Percentiles rank a stretch among this genome's conserved stretches.
phyloP scores from a whole-genome alignment of 1,284 basidiomycete species.

The Fereydounia khargensis region DNA sequence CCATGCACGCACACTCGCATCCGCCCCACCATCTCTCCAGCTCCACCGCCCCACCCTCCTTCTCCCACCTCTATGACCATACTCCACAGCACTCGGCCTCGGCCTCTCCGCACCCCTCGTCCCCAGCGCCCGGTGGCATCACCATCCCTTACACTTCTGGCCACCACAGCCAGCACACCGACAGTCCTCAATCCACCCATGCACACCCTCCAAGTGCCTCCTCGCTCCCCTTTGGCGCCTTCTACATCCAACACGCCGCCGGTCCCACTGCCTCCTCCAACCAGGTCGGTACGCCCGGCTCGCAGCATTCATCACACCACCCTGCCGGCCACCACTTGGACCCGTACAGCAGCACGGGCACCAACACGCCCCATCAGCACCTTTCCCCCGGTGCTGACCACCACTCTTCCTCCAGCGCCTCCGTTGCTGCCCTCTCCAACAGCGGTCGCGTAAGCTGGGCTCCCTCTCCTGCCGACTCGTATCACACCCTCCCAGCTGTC shows the following conservation, averaged over 20 bases:
- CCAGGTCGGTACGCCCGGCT: neutral
- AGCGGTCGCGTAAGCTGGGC: conserved; percentile 34
- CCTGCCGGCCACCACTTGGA: conserved; percentile 17
- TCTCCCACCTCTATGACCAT: conserved; percentile 31
- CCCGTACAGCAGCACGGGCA: conserved; percentile 18
- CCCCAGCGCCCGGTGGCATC: conserved; percentile 27
- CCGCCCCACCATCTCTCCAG: neutral
- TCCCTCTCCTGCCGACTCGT: conserved; percentile 30
- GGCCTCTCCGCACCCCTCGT: conserved; percentile 19
- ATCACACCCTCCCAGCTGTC: conserved; percentile 29
- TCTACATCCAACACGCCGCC: conserved; percentile 19
- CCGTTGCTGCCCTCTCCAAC: conserved; percentile 30
- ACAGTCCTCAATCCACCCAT: conserved; percentile 11
- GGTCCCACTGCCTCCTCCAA: neutral
- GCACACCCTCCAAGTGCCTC: conserved; percentile 8
- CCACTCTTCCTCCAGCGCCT: conserved; percentile 27
- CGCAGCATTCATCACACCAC: conserved; percentile 3
- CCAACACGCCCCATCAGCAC: conserved; percentile 31
- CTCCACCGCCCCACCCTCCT: conserved; percentile 24
- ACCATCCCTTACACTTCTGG: conserved; percentile 18
- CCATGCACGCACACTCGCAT: neutral
- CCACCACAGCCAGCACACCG: neutral
- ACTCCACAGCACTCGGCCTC: conserved; percentile 11
- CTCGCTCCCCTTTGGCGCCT: conserved; percentile 24
- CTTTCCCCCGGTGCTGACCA: conserved; percentile 27